Conservation (phyloP, 2,329 filamentous ascomycete species). For the Pseudogymnoascus sp. region DNA sequence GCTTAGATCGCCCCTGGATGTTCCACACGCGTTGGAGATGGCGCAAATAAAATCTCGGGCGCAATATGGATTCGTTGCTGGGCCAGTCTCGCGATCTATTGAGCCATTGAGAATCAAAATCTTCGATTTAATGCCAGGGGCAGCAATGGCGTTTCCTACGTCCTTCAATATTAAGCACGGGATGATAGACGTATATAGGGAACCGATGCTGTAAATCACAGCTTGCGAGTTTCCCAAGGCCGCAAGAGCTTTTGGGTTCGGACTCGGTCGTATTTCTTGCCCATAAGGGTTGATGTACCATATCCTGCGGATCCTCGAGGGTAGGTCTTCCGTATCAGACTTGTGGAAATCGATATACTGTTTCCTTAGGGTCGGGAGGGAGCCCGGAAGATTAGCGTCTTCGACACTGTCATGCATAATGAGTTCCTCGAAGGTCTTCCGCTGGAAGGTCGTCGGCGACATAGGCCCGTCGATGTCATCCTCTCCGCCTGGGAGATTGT, state of each 20-base stretch:
- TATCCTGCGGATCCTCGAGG: conserved; percentile 68
- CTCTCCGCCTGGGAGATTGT: neutral
- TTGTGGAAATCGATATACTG: conserved; percentile 82
- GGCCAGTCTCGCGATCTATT: conserved; percentile 80
- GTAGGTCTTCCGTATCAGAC: conserved; percentile 63
- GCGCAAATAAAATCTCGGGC: conserved; percentile 78
- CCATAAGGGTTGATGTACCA: conserved; percentile 99
- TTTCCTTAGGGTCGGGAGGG: conserved; percentile 68
- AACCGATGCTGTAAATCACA: conserved; percentile 89
- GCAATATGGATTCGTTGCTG: conserved; percentile 54
- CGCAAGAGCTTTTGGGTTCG: conserved; percentile 72
- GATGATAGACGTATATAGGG: conserved; percentile 81
- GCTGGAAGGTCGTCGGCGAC: conserved; percentile 11
- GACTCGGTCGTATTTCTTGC: conserved; percentile 82
- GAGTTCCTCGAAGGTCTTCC: conserved; percentile 30
- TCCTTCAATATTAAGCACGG: conserved; percentile 74
- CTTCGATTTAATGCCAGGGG: conserved; percentile 44
- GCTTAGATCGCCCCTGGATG: conserved; percentile 18
- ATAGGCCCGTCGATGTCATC: conserved; percentile 15
- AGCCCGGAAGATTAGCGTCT: conserved; percentile 75
- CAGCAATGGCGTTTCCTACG: conserved; percentile 58
- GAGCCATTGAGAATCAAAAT: conserved; percentile 71
- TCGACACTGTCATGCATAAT: conserved; percentile 60
- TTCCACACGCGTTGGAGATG: conserved; percentile 60
- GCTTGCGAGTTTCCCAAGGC: conserved; percentile 58